Base-by-base conservation (phyloP, 2,329 filamentous ascomycete genomes). In the Colletotrichum trifolii region DNA sequence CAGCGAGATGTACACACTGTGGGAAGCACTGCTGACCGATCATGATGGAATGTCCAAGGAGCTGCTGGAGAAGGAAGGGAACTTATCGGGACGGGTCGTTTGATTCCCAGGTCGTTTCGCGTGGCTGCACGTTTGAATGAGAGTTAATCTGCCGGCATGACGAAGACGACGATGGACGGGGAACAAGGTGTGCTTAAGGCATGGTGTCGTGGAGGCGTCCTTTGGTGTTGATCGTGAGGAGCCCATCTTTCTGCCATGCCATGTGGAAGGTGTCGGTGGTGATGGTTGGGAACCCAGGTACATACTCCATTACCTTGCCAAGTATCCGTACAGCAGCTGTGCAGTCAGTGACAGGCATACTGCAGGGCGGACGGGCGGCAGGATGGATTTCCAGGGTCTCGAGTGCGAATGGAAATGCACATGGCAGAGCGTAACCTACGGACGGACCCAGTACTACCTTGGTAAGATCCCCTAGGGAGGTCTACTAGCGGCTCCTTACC, bases 81-180 rank as follows among this genome's bases (percentile, higher is more conserved):
- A 55, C 52, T 39, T 39, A 52, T 52, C 45, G n/a, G 46, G 46
- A 17, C 50, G 46, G 40, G 15, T 62, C 43, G 46, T 36, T 56
- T 56, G 62, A 33, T 63, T 48, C 59, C 59, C 25, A 25, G 25
- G 25, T 25, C 25, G 63, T 63, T 57, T 66, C 47, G 58, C 36
- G 42, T 47, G 8, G 48, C 33, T 34, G 49, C n/a, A 17, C 13
- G 40, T 34, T 15, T 40, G 39, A n/a, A 25, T 34, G 43, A 43
- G 17, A 36, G 6, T 52, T 53, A 54, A 66, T 54, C 57, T 66
- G 42, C 52, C 15, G 42, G 59, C 63, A 63, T 66, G 59, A 66
- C 33, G 42, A 40, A 39, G 34, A 38, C 34, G 42, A 35, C 35
- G 39, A 45, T 17, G 39, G 36, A 60, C 43, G n/a, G 61, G 43